These are phyloP conservation scores for Termitomyces bulborhizus DNA, from an alignment of 768 basidiomycete genomes.

Conservation along the genomic window DNA sequence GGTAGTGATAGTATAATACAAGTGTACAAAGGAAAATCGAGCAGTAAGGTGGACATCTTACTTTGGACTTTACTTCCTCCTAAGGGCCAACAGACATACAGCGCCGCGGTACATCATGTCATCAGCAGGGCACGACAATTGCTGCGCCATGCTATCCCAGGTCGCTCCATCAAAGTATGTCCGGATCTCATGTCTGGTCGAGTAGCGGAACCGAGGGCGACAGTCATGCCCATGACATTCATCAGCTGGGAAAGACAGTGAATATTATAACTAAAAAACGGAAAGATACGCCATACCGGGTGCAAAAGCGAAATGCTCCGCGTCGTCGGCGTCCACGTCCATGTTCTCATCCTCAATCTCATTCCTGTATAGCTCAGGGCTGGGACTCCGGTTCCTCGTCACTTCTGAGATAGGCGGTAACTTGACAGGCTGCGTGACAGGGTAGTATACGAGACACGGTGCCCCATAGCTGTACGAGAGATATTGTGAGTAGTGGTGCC, in stretches of 20 bases:
- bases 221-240: background rate
- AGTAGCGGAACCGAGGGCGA: slow-evolving; percentile 4
- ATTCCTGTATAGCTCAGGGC: background rate
- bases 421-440: background rate
- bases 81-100: background rate
- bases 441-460: background rate
- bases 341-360: background rate
- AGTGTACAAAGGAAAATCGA: background rate
- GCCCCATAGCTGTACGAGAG: background rate
- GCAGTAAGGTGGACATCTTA: background rate
- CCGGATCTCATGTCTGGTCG: background rate
- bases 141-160: background rate
- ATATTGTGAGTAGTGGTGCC: background rate
- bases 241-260: background rate
- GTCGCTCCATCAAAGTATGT: slow-evolving; percentile 5
- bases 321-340: background rate
- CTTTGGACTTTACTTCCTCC: background rate
- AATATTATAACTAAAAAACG: background rate
- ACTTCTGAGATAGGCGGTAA: background rate
- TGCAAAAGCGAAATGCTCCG: background rate
- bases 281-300: background rate
- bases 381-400: background rate
- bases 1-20: background rate
- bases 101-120: background rate
- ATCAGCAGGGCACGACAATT: background rate